Evolutionary conservation across 305 asterid genomes (phyloP).

Genomic region (Solanum hybrid): DNA sequence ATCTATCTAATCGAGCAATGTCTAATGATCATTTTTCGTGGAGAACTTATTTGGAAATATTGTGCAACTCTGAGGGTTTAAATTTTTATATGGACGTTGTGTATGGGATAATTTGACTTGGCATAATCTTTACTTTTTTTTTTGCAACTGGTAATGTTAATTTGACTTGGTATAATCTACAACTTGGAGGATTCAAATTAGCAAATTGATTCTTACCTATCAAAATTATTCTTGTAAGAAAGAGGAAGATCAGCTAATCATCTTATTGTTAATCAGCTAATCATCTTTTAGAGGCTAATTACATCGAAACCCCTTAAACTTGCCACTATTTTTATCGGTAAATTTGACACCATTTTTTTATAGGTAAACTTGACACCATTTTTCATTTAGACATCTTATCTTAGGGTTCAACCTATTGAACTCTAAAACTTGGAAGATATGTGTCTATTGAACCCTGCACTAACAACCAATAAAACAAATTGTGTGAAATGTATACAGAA

Average conservation of each 20-base stretch:
- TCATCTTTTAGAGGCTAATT: background rate
- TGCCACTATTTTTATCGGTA: background rate
- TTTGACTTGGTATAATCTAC: background rate
- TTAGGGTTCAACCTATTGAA: background rate
- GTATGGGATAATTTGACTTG: background rate
- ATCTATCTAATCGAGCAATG: too few species aligned
- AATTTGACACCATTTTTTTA: background rate
- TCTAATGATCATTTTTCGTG: background rate
- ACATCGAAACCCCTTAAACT: background rate
- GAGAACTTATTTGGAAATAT: background rate
- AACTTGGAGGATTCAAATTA: background rate
- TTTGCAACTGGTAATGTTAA: background rate
- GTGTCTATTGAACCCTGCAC: background rate
- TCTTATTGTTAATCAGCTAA: background rate
- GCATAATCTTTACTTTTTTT: background rate
- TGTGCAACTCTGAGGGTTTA: background rate
- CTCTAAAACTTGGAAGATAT: background rate
- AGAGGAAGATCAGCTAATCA: background rate
- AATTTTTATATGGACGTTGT: background rate
- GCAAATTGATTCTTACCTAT: background rate
- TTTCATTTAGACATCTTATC: background rate
- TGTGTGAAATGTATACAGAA: background rate
- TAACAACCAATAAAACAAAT: background rate
- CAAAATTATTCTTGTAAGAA: background rate
- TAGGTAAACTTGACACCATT: background rate